Percentiles rank a stretch among this genome's conserved stretches.
These are phyloP conservation scores for Penicillium sp. DNA, from an alignment of 2,329 filamentous ascomycete species.

Conservation along the genomic window DNA sequence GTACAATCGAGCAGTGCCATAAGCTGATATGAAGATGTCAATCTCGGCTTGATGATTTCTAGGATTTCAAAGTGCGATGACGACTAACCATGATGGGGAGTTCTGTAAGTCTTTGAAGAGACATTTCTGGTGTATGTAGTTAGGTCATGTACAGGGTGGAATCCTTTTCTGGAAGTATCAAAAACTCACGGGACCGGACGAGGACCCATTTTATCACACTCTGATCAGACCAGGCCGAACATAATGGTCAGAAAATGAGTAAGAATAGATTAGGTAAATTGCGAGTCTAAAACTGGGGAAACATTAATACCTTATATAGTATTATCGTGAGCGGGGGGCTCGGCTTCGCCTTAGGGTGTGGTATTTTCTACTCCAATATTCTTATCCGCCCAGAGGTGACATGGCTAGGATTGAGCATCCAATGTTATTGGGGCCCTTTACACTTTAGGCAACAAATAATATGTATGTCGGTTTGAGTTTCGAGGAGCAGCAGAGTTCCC, in stretches of 20 bases:
- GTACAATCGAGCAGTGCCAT: slow-evolving; percentile 8
- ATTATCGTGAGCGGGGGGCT: neutral
- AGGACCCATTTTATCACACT: slow-evolving; percentile 8
- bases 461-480: too few relatives aligned
- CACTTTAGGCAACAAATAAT: too few relatives aligned
- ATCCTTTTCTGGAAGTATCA: neutral
- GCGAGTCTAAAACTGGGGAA: too few relatives aligned
- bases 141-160: neutral
- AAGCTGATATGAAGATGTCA: slow-evolving; percentile 2
- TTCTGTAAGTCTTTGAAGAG: slow-evolving; percentile 3
- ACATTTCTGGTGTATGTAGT: neutral
- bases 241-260: neutral
- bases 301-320: neutral
- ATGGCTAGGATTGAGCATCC: neutral
- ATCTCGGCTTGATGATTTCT: neutral
- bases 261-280: too few relatives aligned
- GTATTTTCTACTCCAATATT: slow-evolving; percentile 10
- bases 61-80: neutral
- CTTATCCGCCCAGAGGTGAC: neutral
- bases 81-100: slow-evolving; percentile 1
- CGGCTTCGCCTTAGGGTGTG: slow-evolving; percentile 1
- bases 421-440: too few relatives aligned
- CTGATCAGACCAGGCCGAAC: neutral
- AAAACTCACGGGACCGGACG: slow-evolving; percentile 8
- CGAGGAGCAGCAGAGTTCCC: too few relatives aligned